Evolutionary conservation across 495 filamentous ascomycete species (phyloP).

Genomic region (Penicillium lagena): DNA sequence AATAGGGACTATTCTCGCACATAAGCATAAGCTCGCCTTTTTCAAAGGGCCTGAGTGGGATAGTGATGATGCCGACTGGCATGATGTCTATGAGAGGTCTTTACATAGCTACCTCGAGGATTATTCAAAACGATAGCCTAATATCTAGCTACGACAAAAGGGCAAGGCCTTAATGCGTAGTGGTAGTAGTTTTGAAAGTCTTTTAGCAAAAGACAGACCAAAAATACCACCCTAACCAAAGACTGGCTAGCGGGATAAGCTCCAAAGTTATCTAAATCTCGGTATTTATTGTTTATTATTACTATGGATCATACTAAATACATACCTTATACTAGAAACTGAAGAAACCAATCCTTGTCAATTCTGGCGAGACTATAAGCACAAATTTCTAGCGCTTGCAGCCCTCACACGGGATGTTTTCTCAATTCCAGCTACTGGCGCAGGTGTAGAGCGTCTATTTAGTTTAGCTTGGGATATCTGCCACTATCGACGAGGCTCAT

Average conservation of each 20-base stretch:
- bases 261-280: neutral
- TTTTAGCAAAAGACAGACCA: too few species aligned
- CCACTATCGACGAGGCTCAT: neutral
- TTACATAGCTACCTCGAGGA: neutral
- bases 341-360: neutral
- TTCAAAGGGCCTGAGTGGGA: neutral
- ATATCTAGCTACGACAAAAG: neutral
- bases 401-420: neutral
- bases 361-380: neutral
- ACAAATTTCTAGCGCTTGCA: neutral
- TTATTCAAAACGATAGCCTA: neutral
- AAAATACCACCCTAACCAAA: too few species aligned
- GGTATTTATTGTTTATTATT: too few species aligned
- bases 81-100: neutral
- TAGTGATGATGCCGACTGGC: neutral
- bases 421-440: neutral
- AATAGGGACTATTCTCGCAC: slow-evolving; percentile 1
- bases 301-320: too few species aligned
- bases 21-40: slow-evolving; percentile 1
- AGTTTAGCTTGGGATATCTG: neutral
- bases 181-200: too few species aligned
- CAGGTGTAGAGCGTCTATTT: neutral
- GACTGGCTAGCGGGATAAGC: too few species aligned
- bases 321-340: neutral
- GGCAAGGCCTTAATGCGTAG: too few species aligned